Conservation (phyloP, 805 yeast species). For the Metschnikowia borealis region DNA sequence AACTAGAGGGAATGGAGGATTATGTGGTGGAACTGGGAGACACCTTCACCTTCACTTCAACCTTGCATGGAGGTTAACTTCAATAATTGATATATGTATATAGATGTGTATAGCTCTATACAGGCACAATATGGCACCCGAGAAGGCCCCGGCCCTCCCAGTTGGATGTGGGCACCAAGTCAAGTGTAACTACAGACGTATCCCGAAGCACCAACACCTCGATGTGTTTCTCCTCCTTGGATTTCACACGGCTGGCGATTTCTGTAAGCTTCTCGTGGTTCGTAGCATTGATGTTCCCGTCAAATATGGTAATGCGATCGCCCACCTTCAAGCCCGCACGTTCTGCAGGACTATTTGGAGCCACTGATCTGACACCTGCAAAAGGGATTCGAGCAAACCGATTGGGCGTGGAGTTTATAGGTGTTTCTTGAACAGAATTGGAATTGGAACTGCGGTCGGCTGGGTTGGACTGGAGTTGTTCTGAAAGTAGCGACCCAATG, state of each 20-base stretch:
- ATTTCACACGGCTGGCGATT: conserved; percentile 43
- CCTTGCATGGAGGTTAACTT: conserved; percentile 84
- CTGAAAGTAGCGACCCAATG: conserved; percentile 45
- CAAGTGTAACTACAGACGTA: conserved; percentile 14
- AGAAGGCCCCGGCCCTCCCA: conserved; percentile 71
- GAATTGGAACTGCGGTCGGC: background rate
- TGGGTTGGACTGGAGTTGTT: conserved; percentile 31
- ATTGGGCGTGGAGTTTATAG: background rate
- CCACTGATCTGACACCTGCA: conserved; percentile 51
- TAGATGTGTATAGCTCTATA: background rate
- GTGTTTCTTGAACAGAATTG: background rate
- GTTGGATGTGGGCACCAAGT: conserved; percentile 41
- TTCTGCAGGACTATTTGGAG: conserved; percentile 52
- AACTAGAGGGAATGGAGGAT: conserved; percentile 81
- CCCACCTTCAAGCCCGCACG: conserved; percentile 47
- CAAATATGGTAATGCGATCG: conserved; percentile 57
- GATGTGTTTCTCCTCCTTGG: conserved; percentile 28
- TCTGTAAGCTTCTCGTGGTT: conserved; percentile 50
- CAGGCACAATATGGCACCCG: conserved; percentile 55
- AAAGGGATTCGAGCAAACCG: conserved; percentile 37
- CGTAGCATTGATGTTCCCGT: conserved; percentile 45
- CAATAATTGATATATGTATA: background rate
- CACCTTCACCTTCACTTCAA: conserved; percentile 80
- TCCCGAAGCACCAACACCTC: conserved; percentile 32
- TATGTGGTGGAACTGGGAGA: conserved; percentile 77